Conservation (phyloP, 2,329 filamentous ascomycete species). For the Colletotrichum lentis region DNA sequence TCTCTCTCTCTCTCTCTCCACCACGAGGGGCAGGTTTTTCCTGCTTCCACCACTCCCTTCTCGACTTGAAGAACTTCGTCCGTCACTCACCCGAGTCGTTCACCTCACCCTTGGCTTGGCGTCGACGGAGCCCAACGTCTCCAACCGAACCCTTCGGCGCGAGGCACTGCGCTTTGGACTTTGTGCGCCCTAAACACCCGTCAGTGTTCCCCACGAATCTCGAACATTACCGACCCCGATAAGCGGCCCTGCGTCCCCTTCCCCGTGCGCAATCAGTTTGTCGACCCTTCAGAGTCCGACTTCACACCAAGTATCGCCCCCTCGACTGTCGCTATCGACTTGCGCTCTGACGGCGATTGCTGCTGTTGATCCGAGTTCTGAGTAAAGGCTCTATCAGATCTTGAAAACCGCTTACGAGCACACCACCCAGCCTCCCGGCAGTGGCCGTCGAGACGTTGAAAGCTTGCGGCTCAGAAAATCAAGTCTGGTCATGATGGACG, state of each 20-base stretch:
- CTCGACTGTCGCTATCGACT: constrained; percentile 24
- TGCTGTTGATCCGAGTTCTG: background rate
- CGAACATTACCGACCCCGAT: constrained; percentile 26
- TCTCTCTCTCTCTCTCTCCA: constrained; percentile 30
- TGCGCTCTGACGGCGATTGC: background rate
- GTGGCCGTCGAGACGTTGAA: background rate
- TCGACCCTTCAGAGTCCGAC: constrained; percentile 2
- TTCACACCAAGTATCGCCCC: background rate
- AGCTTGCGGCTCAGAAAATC: constrained; percentile 11
- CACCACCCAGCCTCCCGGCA: background rate
- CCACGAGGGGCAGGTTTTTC: constrained; percentile 35
- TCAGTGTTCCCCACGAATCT: constrained; percentile 15
- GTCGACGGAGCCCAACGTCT: background rate
- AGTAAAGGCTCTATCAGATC: background rate
- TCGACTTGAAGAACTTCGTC: background rate
- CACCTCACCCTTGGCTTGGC: background rate
- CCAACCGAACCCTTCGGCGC: constrained; percentile 8
- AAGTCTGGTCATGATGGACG: constrained; percentile 59
- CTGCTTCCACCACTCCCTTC: constrained; percentile 19
- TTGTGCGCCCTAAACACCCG: constrained; percentile 5
- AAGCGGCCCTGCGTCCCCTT: constrained; percentile 8
- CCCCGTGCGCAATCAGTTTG: constrained; percentile 19
- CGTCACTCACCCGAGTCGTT: background rate
- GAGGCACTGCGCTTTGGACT: constrained; percentile 18
- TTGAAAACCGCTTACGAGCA: background rate